Evolutionary conservation across 148 eudicot genomes (phyloP), one percentile per base, ranked within the genome.

Genomic region (Rhododendron williamsianum): DNA sequence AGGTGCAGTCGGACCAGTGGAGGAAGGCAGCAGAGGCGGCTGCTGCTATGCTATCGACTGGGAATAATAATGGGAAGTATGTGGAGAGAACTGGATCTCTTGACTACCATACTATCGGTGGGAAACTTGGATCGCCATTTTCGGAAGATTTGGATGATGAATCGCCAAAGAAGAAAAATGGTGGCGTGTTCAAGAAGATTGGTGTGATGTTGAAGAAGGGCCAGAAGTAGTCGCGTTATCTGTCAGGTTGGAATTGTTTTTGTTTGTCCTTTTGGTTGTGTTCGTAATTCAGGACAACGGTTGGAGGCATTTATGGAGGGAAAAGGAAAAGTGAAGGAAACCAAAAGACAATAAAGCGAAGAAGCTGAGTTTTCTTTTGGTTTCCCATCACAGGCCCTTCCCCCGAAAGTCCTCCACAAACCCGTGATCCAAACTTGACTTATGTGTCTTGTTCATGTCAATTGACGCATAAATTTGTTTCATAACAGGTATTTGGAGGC

Each of bases 21-120:
- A 93, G 96, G 85, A 94, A 97, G 84, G 98, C 99, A 0, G 98
- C 98, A 30, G 99, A 97, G 88, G 96, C 98, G 19, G 99, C 99
- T 83, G 94, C 99, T 25, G 90, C 98, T 8, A 94, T 97, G 92
- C 93, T 97, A 21, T 90, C 98, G 0, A 84, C 90, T 1, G 90
- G 92, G 15, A 87, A 88, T 81, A 90, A 89, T 80, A 92, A 93
- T 85, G 92, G 93, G 38, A 96, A 92, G 83, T 84, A 82, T 25
- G 90, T 91, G 11, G 96, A 93, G 78, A 91, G 94, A 38, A 90
- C 92, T 7, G 92, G 91, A 23, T 93, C 97, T 23, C 84, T 94
- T 12, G 98, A 93, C 83, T 89, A 89, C 82, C 88, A 93, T 69
- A 91, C 92, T 12, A 87, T 93, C n/a, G 93, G 93, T 49, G 92